phyloP scores from a whole-genome alignment of 2,329 filamentous ascomycete genomes.

The Septoria linicola region DNA sequence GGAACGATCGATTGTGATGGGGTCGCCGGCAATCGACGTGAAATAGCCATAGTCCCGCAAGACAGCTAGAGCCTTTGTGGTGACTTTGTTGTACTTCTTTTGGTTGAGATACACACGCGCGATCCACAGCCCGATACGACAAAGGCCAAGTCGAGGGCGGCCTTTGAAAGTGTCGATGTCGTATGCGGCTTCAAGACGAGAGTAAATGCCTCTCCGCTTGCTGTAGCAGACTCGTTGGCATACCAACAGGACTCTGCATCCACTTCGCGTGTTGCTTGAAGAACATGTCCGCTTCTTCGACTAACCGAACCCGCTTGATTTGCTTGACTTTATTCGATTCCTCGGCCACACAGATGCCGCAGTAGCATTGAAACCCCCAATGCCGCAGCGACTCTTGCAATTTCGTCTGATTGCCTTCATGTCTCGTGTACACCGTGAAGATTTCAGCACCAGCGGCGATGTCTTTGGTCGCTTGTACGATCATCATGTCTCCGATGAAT shows the following conservation, averaged over 20 bases:
- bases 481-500: constrained; percentile 57
- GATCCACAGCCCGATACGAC: constrained; percentile 19
- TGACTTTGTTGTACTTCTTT: neutral
- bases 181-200: constrained; percentile 9
- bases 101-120: neutral
- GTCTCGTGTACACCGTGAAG: constrained; percentile 11
- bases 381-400: neutral
- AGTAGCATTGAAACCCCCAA: constrained; percentile 3
- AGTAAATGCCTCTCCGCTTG: constrained; percentile 12
- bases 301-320: neutral
- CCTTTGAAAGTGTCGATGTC: constrained; percentile 6
- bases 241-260: neutral
- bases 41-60: constrained; percentile 9
- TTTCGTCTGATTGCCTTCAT: neutral
- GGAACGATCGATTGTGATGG: neutral
- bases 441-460: constrained; percentile 49
- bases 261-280: neutral
- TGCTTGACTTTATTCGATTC: neutral
- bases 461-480: constrained; percentile 49
- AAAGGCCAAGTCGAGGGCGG: constrained; percentile 16
- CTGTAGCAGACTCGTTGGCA: neutral
- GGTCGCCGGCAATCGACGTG: neutral
- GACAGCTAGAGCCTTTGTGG: constrained; percentile 3
- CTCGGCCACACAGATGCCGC: neutral
- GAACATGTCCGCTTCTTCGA: neutral